Percentiles rank a stretch among this genome's conserved stretches.
Conservation (phyloP, 164 flowering plant species). For the Amborella trichopoda region DNA sequence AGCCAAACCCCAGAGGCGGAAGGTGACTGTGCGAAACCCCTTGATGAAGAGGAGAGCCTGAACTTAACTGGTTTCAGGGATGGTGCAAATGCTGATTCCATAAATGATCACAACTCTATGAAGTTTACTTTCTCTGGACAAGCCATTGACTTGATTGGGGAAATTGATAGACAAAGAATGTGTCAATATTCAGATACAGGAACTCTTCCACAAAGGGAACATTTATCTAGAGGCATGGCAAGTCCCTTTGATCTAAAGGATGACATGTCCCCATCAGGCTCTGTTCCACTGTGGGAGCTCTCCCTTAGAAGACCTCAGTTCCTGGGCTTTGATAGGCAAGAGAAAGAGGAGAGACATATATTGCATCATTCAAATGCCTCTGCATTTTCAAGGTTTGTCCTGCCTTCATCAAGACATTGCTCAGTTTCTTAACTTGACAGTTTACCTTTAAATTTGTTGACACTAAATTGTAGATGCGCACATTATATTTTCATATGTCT, state of each 20-base stretch:
- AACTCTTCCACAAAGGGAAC: background rate
- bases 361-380: constrained; percentile 65
- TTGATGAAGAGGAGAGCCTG: constrained; percentile 7
- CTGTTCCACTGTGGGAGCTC: constrained; percentile 45
- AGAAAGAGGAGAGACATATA: constrained; percentile 25
- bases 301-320: constrained; percentile 48
- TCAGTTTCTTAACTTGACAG: no score
- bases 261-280: constrained; percentile 18
- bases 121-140: constrained; percentile 24
- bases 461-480: no score
- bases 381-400: constrained; percentile 58
- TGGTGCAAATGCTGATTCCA: constrained; percentile 12
- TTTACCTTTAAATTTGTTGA: no score
- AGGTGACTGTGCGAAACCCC: background rate
- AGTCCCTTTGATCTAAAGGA: constrained; percentile 13
- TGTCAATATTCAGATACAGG: background rate
- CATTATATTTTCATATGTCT: no score
- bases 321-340: constrained; percentile 21
- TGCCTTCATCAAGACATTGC: no score
- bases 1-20: constrained; percentile 1
- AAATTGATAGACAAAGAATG: constrained; percentile 25
- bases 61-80: constrained; percentile 6
- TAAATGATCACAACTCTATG: constrained; percentile 15
- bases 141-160: constrained; percentile 77
- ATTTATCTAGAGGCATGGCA: constrained; percentile 1